These are phyloP conservation scores for Pseudopyrenochaeta lycopersici DNA, from an alignment of 2,329 filamentous ascomycete genomes.

Conservation along the genomic window DNA sequence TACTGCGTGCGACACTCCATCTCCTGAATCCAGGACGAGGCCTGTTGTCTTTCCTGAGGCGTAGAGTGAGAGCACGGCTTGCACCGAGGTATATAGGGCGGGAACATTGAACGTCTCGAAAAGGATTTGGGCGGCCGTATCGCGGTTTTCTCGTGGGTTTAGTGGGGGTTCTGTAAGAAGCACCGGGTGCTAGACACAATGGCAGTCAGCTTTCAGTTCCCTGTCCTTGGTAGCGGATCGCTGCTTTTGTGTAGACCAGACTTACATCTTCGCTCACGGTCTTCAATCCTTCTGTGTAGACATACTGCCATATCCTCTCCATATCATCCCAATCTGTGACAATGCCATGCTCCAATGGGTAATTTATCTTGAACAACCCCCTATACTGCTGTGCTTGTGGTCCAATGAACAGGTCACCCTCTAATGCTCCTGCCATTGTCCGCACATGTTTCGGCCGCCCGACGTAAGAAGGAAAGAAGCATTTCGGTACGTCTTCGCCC, in stretches of 20 bases:
- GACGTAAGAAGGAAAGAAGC: slow-evolving; percentile 96
- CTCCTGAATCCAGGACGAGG: slow-evolving; percentile 92
- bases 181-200: slow-evolving; percentile 77
- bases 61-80: slow-evolving; percentile 95
- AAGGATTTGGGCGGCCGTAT: slow-evolving; percentile 94
- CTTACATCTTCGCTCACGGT: slow-evolving; percentile 93
- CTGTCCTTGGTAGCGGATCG: slow-evolving; percentile 10
- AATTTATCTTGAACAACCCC: slow-evolving; percentile 92
- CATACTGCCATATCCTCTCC: slow-evolving; percentile 99
- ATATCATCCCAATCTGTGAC: slow-evolving; percentile 99
- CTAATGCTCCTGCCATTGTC: slow-evolving; percentile 93
- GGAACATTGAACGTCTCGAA: slow-evolving; percentile 99
- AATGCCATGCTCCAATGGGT: slow-evolving; percentile 95
- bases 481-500: slow-evolving; percentile 94
- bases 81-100: slow-evolving; percentile 94
- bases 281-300: slow-evolving; percentile 95
- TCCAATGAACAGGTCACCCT: slow-evolving; percentile 97
- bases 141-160: slow-evolving; percentile 94
- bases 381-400: slow-evolving; percentile 89
- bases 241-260: slow-evolving; percentile 12
- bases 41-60: slow-evolving; percentile 95
- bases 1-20: slow-evolving; percentile 96
- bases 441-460: slow-evolving; percentile 94
- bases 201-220: slow-evolving; percentile 19
- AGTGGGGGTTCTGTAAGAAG: slow-evolving; percentile 94